These are phyloP conservation scores for Polytrichum formosum DNA, from an alignment of 225 moss, liverwort and hornwort species.

Conservation along the genomic window DNA sequence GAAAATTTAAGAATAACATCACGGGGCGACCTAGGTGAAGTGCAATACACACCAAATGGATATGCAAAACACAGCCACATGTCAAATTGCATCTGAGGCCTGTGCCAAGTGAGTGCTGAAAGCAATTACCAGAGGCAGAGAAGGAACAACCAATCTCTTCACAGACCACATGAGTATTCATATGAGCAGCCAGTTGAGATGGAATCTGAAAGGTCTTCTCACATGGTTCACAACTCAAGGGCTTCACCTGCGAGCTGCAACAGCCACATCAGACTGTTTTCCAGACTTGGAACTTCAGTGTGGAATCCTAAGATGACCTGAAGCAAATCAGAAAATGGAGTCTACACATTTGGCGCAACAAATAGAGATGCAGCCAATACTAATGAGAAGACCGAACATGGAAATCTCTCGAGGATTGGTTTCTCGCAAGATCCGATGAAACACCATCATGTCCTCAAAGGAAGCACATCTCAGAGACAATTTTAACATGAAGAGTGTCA, in stretches of 20 bases:
- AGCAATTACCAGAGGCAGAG: constrained; percentile 50
- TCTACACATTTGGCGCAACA: not conserved
- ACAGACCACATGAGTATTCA: constrained; percentile 52
- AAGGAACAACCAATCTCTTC: constrained; percentile 54
- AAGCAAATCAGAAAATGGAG: not conserved
- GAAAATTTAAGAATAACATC: too few species aligned
- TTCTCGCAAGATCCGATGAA: too few species aligned
- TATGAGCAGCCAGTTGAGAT: constrained; percentile 43
- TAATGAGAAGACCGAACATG: not conserved
- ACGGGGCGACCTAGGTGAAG: too few species aligned
- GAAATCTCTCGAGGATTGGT: too few species aligned
- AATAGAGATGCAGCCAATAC: too few species aligned
- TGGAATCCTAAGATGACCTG: not conserved
- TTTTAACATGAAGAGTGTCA: too few species aligned
- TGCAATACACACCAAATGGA: too few species aligned
- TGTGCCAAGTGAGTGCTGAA: not conserved
- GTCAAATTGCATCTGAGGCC: not conserved
- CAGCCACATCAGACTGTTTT: not conserved
- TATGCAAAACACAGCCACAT: too few species aligned
- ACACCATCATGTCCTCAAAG: too few species aligned
- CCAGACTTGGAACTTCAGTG: not conserved
- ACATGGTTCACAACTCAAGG: constrained; percentile 49
- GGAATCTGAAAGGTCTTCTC: constrained; percentile 46
- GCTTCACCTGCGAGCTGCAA: constrained; percentile 43
- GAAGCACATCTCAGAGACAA: too few species aligned